Evolutionary conservation across 1,284 basidiomycete genomes (phyloP).

Genomic region (Albatrellus sp.): DNA sequence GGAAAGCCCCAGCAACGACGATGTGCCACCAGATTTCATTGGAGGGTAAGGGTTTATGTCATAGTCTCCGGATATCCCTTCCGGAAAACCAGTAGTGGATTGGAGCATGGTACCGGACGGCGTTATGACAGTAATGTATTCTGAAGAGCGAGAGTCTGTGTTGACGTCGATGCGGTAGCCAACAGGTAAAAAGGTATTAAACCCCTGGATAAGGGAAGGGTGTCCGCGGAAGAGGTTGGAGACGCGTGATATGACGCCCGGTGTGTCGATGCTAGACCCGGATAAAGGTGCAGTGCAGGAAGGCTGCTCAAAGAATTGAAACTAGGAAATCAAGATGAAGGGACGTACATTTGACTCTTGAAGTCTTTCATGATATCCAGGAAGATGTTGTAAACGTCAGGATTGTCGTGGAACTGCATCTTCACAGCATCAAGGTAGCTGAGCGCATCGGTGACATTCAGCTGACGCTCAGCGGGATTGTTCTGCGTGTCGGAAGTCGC

Average conservation of each 20-base stretch:
- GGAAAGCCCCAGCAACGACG: constrained; percentile 5
- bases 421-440: constrained; percentile 93
- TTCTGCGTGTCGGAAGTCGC: neutral
- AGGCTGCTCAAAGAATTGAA: no score
- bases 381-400: constrained; percentile 91
- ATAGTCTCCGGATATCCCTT: neutral
- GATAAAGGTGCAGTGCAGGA: neutral
- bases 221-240: constrained; percentile 89
- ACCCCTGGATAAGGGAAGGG: constrained; percentile 87
- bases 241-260: constrained; percentile 92
- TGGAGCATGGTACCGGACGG: constrained; percentile 51
- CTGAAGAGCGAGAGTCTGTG: constrained; percentile 40
- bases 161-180: constrained; percentile 89
- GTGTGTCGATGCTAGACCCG: constrained; percentile 84
- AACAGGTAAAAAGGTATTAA: constrained; percentile 93
- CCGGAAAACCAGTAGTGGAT: constrained; percentile 14
- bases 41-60: neutral
- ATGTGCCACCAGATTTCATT: neutral
- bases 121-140: constrained; percentile 81
- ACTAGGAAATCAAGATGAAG: neutral
- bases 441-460: constrained; percentile 84
- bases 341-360: constrained; percentile 62
- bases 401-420: constrained; percentile 74
- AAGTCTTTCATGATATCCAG: constrained; percentile 99
- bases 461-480: constrained; percentile 26